phyloP scores from a whole-genome alignment of 1,284 basidiomycete genomes.

The Exobasidium cylindrosporum region DNA sequence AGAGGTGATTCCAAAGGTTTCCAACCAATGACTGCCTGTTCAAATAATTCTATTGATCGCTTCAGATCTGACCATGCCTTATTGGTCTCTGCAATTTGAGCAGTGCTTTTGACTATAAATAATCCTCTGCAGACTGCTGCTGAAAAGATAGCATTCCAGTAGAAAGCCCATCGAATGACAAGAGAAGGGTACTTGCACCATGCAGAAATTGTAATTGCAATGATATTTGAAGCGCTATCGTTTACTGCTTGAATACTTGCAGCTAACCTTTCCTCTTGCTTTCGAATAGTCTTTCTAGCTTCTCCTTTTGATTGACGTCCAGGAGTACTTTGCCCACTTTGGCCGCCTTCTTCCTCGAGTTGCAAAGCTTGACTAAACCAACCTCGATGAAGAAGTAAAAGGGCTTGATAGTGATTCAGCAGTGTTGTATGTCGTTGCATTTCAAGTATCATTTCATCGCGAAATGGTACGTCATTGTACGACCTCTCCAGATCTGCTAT shows the following conservation, averaged over 20 bases:
- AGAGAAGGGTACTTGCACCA: conserved; percentile 10
- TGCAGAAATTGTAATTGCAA: background rate
- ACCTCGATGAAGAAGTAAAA: conserved; percentile 21
- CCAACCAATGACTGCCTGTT: conserved; percentile 5
- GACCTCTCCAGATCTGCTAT: background rate
- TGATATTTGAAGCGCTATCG: conserved; percentile 1
- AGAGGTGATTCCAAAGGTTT: conserved; percentile 6
- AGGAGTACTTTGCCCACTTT: background rate
- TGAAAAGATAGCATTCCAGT: conserved; percentile 11
- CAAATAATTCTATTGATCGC: background rate
- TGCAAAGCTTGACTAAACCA: conserved; percentile 19
- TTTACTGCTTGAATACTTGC: background rate
- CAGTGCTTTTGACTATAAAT: background rate
- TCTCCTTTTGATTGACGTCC: no score
- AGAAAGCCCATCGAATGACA: conserved; percentile 5
- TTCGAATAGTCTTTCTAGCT: no score
- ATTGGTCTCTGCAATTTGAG: background rate
- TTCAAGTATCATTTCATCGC: conserved; percentile 11
- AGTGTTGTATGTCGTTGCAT: conserved; percentile 15
- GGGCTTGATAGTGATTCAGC: conserved; percentile 19
- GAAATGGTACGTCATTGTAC: conserved; percentile 3
- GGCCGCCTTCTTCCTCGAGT: background rate
- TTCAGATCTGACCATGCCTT: conserved; percentile 4
- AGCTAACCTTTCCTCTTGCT: background rate
- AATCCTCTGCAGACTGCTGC: conserved; percentile 9